Evolutionary conservation across 495 filamentous ascomycete genomes (phyloP), one percentile per base, ranked within the genome.

Genomic region (Penicillium nucicola): DNA sequence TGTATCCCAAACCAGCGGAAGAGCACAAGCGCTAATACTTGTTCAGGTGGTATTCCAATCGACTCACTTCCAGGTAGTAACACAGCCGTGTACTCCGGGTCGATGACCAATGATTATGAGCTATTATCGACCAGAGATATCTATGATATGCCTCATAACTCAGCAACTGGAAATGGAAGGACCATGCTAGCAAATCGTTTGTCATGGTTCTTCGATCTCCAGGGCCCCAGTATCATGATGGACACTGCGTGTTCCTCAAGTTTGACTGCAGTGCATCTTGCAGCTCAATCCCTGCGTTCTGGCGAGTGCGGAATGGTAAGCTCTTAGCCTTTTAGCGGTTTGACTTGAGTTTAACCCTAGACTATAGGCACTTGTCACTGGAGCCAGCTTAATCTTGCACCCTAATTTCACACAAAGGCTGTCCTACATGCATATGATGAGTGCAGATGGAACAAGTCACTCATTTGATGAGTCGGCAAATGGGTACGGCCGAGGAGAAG

Each of bases 91-190:
- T 78, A 68, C 53, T 62, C 67, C 9, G 75, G 74, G 6, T 64
- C 56, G 28, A 72, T 75, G 60, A 69, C 66, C n/a, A 67, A 72
- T 33, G 77, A 82, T 55, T 79, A 76, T 53, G 66, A 65, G 42
- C 7, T 62, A 20, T 20, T 63, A 11, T 63, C 54, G 3, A 62
- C 67, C 1, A 63, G 69, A 19, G 81, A 83, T 34, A 57, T 57
- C 11, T 48, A 55, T 7, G 52, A 66, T 31, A 66, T 66, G 59
- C 52, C 60, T n/a, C 62, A 63, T 17, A 60, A 63, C 14, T 50
- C 55, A 0, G 56, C 58, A 0, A 66, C 62, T 3, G 64, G 64
- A 14, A 59, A 52, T 8, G 71, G 53, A 11, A 35, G 43, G 23
- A 52, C 56, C 53, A 75, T 82, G 57, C 51, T 77, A 25, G 68